Evolutionary conservation across 768 basidiomycete genomes (phyloP), one percentile per base, ranked within the genome.

Genomic region (Saitozyma sp.): DNA sequence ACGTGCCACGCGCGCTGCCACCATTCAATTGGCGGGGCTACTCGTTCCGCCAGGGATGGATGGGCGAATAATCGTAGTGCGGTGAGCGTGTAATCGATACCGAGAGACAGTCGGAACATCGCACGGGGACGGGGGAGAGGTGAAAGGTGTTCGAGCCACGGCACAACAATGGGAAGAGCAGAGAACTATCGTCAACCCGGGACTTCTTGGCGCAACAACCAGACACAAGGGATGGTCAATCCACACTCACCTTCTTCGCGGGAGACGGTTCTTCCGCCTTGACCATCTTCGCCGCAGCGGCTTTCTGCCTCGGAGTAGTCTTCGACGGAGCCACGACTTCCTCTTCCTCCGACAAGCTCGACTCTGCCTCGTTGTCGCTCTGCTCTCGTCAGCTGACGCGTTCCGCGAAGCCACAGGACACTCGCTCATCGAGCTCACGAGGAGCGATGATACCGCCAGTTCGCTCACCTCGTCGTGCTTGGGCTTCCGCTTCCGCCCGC

Each of bases 261-360:
- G 54, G 50, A 5, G 17, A 29, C 1, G 17, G 37, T 11, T 54
- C 57, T 16, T 53, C 42, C n/a, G 53, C 54, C 39, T 63, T 39
- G 6, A 52, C 49, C 54, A 63, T 67, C 42, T 63, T 54, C 6
- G 54, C 61, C 7, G 56, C 58, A 7, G 66, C 54, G 6, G 59
- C 63, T 40, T 51, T 53, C 39, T 72, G 65, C n/a, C 68, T 61
- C 9, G 66, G 62, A 16, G 68, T 67, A 13, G 65, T 63, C 9
- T 37, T 46, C 41, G 48, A 52, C 11, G 38, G 41, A 41, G 52
- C 46, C 41, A 16, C 43, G 9, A 41, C 29, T 43, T 43, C 53
- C 50, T 45, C 49, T 62, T 63, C 14, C 64, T 65, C 17, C 54
- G 58, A 62, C 59, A 29, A 14, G 17, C 19, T 19, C 17, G 51